Evolutionary conservation across 768 basidiomycete species (phyloP).

Genomic region (Saitozyma sp.): DNA sequence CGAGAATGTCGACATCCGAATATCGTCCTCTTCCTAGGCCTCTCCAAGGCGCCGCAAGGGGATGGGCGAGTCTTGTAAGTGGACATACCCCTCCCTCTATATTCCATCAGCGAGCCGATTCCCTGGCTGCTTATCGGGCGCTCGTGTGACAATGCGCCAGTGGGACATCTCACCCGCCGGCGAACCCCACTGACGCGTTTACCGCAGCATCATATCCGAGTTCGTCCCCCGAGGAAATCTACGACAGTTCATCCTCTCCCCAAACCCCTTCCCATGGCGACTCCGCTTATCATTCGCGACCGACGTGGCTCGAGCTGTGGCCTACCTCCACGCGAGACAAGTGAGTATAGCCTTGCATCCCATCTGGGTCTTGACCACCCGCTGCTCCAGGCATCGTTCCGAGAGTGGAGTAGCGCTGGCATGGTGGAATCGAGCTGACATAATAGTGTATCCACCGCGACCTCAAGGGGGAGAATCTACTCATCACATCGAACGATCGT

Average conservation of each 20-base stretch:
- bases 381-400: too few relatives aligned
- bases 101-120: conserved; percentile 57
- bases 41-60: conserved; percentile 40
- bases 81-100: too few relatives aligned
- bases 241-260: conserved; percentile 82
- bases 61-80: conserved; percentile 48
- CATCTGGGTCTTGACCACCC: too few relatives aligned
- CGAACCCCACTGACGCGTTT: neutral
- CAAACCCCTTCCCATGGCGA: conserved; percentile 79
- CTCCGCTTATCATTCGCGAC: conserved; percentile 91
- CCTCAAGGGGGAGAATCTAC: conserved; percentile 94
- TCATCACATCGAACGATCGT: conserved; percentile 90
- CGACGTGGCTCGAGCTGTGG: conserved; percentile 90
- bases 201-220: conserved; percentile 82
- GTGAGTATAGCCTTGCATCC: conserved; percentile 32
- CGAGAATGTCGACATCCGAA: conserved; percentile 86
- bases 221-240: conserved; percentile 76
- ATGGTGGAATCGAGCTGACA: conserved; percentile 8
- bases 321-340: conserved; percentile 92
- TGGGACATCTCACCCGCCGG: too few relatives aligned
- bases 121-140: conserved; percentile 23
- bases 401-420: too few relatives aligned
- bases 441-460: conserved; percentile 62
- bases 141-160: conserved; percentile 61
- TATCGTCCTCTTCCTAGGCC: conserved; percentile 86